Conservation (phyloP, 257 asterid genomes). For the Coffea canephora region DNA sequence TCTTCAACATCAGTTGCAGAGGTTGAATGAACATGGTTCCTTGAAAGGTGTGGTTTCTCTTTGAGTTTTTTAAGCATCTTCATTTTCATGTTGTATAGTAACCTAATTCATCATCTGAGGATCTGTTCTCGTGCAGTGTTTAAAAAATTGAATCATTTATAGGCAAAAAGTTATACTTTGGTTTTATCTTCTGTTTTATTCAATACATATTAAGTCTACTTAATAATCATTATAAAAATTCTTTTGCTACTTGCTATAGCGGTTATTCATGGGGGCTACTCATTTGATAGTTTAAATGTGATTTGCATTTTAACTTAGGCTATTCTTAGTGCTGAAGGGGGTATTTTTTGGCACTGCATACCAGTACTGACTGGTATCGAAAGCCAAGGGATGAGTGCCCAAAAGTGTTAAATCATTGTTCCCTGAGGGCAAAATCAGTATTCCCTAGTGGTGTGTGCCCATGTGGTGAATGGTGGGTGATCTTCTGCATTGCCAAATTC, state of each 20-base stretch:
- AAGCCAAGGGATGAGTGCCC: too few species aligned
- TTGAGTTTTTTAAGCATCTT: not conserved
- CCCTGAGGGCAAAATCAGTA: too few species aligned
- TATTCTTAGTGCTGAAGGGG: too few species aligned
- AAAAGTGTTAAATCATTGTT: too few species aligned
- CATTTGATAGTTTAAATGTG: not conserved
- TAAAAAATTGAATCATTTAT: not conserved
- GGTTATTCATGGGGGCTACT: not conserved
- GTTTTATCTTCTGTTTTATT: not conserved
- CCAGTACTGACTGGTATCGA: too few species aligned
- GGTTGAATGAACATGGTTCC: constrained; percentile 75
- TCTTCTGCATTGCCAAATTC: too few species aligned
- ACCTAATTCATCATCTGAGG: not conserved
- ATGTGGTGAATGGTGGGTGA: too few species aligned
- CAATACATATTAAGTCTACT: not conserved
- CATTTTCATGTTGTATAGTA: constrained; percentile 13
- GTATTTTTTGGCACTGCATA: too few species aligned
- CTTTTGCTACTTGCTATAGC: not conserved
- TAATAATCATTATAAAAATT: not conserved
- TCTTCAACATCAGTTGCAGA: constrained; percentile 94
- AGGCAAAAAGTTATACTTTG: not conserved
- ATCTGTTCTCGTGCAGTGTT: not conserved
- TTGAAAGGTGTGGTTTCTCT: constrained; percentile 60
- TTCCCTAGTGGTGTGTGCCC: too few species aligned
- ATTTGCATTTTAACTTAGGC: not conserved